Evolutionary conservation across 805 yeast species (phyloP), one percentile per base, ranked within the genome.

Genomic region (Ogataea glucozyma): DNA sequence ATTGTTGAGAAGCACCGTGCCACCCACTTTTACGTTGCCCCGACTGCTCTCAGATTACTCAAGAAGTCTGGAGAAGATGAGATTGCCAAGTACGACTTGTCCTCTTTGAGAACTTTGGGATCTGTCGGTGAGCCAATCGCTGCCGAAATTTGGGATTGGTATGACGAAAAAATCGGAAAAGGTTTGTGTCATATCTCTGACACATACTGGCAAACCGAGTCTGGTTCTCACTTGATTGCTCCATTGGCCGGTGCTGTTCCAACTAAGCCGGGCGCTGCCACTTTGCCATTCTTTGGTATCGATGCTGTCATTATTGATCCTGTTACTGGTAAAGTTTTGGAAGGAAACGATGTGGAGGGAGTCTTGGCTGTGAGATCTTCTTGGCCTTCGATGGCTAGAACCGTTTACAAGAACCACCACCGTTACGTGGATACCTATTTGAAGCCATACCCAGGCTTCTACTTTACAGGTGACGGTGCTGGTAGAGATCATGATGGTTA

Each of bases 371-470:
- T 93, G 60, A 83, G 81, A 61, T 73, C 81, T 37, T 78, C 97
- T 26, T 93, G 99, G 99, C 99, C 99, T 44, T 89, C 97, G n/a
- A 90, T 93, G 83, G 93, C 98, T 22, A 84, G 99, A 71, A 82
- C 97, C 41, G 93, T 93, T 47, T 90, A 83, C 82, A 84, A 83
- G 62, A 88, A 90, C 66, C 95, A 91, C 66, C 70, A 71, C 49
- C 82, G 96, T 58, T 91, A 76, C 70, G 71, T 89, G 58, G 97
- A 91, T 48, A 93, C 98, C 30, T 93, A 93, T 67, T 75, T 93
- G 63, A 83, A 82, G 58, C 96, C 97, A 40, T 93, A 91, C 72
- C 88, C 91, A 46, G 95, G 96, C 46, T 81, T 78, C 70, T 93
- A 89, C 72, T 93, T 93, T 75, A 86, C 97, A 10, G 99, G 99